Evolutionary conservation across 768 basidiomycete species (phyloP), one percentile per base, ranked within the genome.

Genomic region (Sutorius australiensis): DNA sequence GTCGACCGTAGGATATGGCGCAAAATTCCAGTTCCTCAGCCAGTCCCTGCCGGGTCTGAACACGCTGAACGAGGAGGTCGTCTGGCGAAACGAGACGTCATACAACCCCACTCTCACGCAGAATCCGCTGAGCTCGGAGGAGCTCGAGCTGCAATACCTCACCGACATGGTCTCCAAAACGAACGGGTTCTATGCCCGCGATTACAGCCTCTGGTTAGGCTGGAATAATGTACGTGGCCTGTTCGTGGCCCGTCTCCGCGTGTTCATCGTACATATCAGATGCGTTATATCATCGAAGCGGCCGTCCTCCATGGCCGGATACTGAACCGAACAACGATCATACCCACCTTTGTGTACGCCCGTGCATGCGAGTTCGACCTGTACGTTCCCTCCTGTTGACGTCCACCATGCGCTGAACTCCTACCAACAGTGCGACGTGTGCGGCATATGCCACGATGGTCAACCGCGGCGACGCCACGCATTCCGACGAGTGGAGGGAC

Each of bases 231-330:
- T 79, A 39, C 24, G 54, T 52, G 7, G 17, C 17, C 11, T 46
- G 1, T 34, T 5, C 13, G 2, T 1, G 1, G 10, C 19, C 24
- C 14, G 14, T 31, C 13, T 28, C n/a, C 6, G 1, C 28, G 0
- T 13, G 11, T 41, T 59, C 32, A 53, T 6, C 17, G 17, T n/a
- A 1, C 24, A 16, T 19, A 14, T 6, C 33, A 77, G 77, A 69
- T 80, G 70, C 72, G 78, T 14, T 78, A 79, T 50, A 80, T 79
- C 51, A 72, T 79, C 38, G 77, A 79, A 55, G 60, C 76, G 1
- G 67, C 75, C 2, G 46, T 80, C 17, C 58, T 75, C 14, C 78
- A 79, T 45, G 76, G 77, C 14, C 56, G 65, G 4, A 54, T 78
- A 31, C 59, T 77, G 14, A 75, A 77, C 54, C 64, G 77, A 45